These are phyloP conservation scores for Tolypocladium tundrense DNA, from an alignment of 2,329 filamentous ascomycete genomes.

Conservation along the genomic window DNA sequence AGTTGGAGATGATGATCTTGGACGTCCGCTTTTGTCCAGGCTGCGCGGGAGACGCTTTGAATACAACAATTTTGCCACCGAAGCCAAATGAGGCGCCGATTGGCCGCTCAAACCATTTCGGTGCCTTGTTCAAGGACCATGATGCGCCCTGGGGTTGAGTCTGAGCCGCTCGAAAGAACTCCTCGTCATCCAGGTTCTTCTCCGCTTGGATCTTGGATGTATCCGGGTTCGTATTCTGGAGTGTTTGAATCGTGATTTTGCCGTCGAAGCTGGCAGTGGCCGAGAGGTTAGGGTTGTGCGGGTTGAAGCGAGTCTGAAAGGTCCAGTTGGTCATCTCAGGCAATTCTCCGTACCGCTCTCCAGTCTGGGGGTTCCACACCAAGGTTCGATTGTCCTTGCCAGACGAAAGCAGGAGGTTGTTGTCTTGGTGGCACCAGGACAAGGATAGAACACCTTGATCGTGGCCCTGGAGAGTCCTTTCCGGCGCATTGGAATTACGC, in stretches of 20 bases:
- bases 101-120: conserved; percentile 82
- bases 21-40: conserved; percentile 59
- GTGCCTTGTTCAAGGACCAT: conserved; percentile 77
- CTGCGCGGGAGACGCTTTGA: conserved; percentile 49
- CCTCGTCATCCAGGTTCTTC: conserved; percentile 72
- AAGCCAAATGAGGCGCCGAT: conserved; percentile 88
- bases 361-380: conserved; percentile 92
- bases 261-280: conserved; percentile 97
- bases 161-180: conserved; percentile 93
- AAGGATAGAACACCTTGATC: conserved; percentile 88
- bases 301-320: conserved; percentile 90
- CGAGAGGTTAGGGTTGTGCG: conserved; percentile 81
- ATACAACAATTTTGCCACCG: conserved; percentile 79
- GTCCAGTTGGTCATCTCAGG: conserved; percentile 99
- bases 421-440: conserved; percentile 91
- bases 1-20: conserved; percentile 75
- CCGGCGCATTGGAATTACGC: conserved; percentile 89
- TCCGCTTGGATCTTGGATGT: conserved; percentile 57
- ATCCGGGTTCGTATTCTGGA: conserved; percentile 84
- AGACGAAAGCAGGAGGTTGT: conserved; percentile 78
- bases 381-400: conserved; percentile 96
- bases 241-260: conserved; percentile 85
- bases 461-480: conserved; percentile 80
- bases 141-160: conserved; percentile 82
- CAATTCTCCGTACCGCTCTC: conserved; percentile 80